phyloP scores from a whole-genome alignment of 2,329 filamentous ascomycete species.

The Sclerotinia trifoliorum region DNA sequence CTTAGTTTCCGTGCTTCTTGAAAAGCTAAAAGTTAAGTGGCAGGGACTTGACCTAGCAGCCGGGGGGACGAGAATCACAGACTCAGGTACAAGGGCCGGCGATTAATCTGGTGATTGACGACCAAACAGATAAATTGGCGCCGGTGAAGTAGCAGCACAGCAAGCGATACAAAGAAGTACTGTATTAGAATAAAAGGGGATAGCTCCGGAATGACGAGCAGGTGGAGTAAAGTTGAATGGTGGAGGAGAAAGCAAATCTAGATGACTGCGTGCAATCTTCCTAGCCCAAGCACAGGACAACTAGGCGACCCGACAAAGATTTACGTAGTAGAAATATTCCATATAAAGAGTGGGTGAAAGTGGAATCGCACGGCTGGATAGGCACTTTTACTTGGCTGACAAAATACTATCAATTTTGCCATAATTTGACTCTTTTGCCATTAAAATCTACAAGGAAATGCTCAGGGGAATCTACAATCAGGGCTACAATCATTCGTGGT shows the following conservation, averaged over 20 bases:
- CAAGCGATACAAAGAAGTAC: background rate
- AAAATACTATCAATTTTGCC: constrained; percentile 4
- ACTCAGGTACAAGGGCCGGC: constrained; percentile 14
- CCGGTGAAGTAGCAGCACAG: background rate
- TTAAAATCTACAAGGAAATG: background rate
- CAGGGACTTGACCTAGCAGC: background rate
- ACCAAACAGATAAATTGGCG: constrained; percentile 8
- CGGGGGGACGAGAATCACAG: background rate
- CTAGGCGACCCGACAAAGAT: constrained; percentile 5
- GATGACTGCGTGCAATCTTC: constrained; percentile 12
- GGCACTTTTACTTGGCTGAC: constrained; percentile 11
- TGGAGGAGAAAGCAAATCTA: constrained; percentile 2
- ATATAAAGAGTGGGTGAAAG: background rate
- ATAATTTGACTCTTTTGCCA: background rate
- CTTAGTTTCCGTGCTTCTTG: constrained; percentile 1
- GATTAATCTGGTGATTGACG: constrained; percentile 6
- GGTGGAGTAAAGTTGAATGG: constrained; percentile 13
- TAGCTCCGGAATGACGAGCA: background rate
- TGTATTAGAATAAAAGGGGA: background rate
- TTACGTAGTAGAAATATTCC: too few relatives aligned
- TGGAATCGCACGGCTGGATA: background rate
- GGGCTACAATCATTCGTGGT: background rate
- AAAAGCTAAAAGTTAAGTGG: background rate
- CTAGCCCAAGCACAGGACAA: background rate
- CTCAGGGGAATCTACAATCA: background rate